Conservation (phyloP, 2,329 filamentous ascomycete genomes). For the Fusarium verticillioides region DNA sequence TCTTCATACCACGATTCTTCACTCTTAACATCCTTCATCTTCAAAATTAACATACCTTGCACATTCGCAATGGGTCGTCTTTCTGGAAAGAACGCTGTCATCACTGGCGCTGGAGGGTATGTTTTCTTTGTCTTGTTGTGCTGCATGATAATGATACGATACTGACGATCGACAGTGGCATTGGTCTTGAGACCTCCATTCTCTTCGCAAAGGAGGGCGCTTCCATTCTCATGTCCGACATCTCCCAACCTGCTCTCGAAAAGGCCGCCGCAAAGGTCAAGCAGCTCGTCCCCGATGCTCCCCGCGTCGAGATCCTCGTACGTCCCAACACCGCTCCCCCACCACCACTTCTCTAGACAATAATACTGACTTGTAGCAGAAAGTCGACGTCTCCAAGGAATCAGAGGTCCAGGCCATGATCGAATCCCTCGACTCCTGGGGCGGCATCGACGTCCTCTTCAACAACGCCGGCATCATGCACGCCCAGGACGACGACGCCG, state of each 20-base stretch:
- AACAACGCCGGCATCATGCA: constrained; percentile 99
- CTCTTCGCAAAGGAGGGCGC: constrained; percentile 92
- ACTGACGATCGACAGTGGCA: constrained; percentile 69
- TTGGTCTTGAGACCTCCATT: constrained; percentile 91
- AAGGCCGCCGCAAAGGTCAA: constrained; percentile 81
- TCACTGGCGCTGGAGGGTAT: constrained; percentile 89
- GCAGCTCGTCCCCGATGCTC: constrained; percentile 73
- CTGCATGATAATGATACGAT: neutral
- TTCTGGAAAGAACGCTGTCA: constrained; percentile 72
- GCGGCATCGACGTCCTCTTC: constrained; percentile 91
- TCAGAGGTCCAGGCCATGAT: constrained; percentile 79
- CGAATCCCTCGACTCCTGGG: constrained; percentile 81
- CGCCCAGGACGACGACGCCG: constrained; percentile 79
- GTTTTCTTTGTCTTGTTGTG: constrained; percentile 45
- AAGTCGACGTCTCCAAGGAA: constrained; percentile 87
- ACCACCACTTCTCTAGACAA: neutral
- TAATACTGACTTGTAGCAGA: constrained; percentile 30
- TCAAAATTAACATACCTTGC: constrained; percentile 5
- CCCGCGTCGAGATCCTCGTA: constrained; percentile 70
- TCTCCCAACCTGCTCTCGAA: constrained; percentile 80
- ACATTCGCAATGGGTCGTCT: constrained; percentile 58
- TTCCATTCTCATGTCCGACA: constrained; percentile 85
- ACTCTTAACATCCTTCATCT: too few species aligned
- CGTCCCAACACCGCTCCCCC: constrained; percentile 9
- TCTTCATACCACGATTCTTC: neutral